Evolutionary conservation across 768 basidiomycete species (phyloP).

Genomic region (Vishniacozyma victoriae): DNA sequence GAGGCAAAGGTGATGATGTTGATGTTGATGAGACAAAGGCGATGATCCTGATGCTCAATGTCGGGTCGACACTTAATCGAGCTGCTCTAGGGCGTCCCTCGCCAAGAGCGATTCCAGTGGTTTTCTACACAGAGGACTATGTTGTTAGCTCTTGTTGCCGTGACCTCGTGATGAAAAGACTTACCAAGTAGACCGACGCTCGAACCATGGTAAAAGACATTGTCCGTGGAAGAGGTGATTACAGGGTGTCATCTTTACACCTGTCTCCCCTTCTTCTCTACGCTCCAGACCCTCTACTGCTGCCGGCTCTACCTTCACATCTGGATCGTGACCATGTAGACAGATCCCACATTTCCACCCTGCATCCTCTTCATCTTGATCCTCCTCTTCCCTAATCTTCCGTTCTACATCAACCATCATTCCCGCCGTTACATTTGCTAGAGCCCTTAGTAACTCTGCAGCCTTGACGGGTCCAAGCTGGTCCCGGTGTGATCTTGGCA

Average conservation of each 20-base stretch:
- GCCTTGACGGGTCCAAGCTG: constrained; percentile 33
- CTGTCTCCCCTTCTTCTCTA: constrained; percentile 12
- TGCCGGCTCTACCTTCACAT: constrained; percentile 4
- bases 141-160: too few relatives aligned
- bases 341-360: constrained; percentile 42
- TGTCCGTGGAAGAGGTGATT: constrained; percentile 37
- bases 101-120: too few relatives aligned
- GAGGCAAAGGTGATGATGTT: too few relatives aligned
- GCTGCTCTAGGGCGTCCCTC: too few relatives aligned
- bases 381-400: too few relatives aligned
- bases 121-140: too few relatives aligned
- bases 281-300: background rate
- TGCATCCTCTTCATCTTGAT: constrained; percentile 24
- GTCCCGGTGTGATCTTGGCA: too few relatives aligned
- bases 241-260: constrained; percentile 34
- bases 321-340: constrained; percentile 21
- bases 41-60: too few relatives aligned
- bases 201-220: constrained; percentile 36
- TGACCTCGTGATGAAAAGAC: too few relatives aligned
- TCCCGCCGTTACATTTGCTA: constrained; percentile 16
- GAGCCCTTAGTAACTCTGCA: constrained; percentile 24
- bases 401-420: too few relatives aligned
- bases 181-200: constrained; percentile 31
- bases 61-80: too few relatives aligned
- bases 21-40: too few relatives aligned